Percentiles rank a stretch among this genome's conserved stretches.
Conservation (phyloP, 805 yeast genomes). For the Kuraishia borneana region DNA sequence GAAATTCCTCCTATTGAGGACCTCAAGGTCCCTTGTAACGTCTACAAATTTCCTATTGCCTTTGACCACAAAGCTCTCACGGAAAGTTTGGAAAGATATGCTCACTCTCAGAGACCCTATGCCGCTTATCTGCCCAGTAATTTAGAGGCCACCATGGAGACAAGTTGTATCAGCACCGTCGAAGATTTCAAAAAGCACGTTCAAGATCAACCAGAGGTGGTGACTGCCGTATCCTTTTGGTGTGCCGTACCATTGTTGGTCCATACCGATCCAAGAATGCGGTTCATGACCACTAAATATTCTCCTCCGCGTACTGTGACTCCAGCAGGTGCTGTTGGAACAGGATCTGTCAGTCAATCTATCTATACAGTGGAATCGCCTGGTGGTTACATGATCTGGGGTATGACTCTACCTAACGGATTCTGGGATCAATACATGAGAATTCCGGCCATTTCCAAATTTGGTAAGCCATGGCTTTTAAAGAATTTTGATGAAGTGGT, state of each 20-base stretch:
- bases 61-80: too few species aligned
- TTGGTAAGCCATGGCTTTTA: conserved; percentile 20
- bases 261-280: conserved; percentile 18
- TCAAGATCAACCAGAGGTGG: conserved; percentile 14
- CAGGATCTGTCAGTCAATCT: conserved; percentile 17
- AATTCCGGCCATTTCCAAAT: conserved; percentile 20
- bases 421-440: too few species aligned
- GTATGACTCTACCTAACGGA: conserved; percentile 16
- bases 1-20: too few species aligned
- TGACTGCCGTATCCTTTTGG: conserved; percentile 17
- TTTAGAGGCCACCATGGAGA: conserved; percentile 14
- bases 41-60: too few species aligned
- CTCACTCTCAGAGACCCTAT: too few species aligned
- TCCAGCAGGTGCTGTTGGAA: conserved; percentile 18
- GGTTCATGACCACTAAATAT: conserved; percentile 16
- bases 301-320: conserved; percentile 21
- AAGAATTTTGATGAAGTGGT: conserved; percentile 19
- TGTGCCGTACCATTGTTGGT: conserved; percentile 19
- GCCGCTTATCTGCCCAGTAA: conserved; percentile 20
- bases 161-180: conserved; percentile 13
- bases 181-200: conserved; percentile 14
- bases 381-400: conserved; percentile 23
- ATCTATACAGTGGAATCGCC: conserved; percentile 19
- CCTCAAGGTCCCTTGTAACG: too few species aligned
- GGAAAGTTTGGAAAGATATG: too few species aligned